Percentiles rank a stretch among this genome's conserved stretches.
Evolutionary conservation across 78 protist species (phyloP).

Genomic region (Mastigamoeba balamuthi): DNA sequence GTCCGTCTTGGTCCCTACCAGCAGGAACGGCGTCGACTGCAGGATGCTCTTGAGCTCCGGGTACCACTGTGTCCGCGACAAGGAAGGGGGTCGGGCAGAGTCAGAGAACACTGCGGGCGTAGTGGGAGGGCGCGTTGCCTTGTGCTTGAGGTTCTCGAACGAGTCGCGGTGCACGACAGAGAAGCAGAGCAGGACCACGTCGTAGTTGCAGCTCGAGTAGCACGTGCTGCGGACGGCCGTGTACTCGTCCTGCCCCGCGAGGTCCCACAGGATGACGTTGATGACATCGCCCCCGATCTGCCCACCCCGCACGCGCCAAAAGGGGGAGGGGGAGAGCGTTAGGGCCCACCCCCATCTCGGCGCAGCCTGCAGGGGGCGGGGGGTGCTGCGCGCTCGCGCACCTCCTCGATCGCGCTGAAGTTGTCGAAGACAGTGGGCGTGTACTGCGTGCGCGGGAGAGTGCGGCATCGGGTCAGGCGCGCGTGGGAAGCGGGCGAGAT

Average conservation of each 20-base stretch:
- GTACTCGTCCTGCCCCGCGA: slow-evolving; percentile 58
- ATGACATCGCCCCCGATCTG: slow-evolving; percentile 52
- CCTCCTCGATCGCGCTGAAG: slow-evolving; percentile 53
- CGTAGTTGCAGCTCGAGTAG: slow-evolving; percentile 44
- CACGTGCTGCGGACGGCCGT: slow-evolving; percentile 41
- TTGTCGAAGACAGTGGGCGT: slow-evolving; percentile 38
- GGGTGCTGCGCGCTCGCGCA: too few relatives aligned
- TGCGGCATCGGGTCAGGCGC: too few relatives aligned
- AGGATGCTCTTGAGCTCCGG: slow-evolving; percentile 34
- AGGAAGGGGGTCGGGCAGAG: background rate
- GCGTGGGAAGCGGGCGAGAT: too few relatives aligned
- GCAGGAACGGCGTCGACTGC: slow-evolving; percentile 50
- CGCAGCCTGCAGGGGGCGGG: too few relatives aligned
- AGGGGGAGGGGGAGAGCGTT: too few relatives aligned
- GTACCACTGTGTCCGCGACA: slow-evolving; percentile 37
- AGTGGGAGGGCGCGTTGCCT: slow-evolving; percentile 4
- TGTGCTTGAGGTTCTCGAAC: slow-evolving; percentile 47
- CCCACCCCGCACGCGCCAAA: too few relatives aligned
- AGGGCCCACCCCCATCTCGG: too few relatives aligned
- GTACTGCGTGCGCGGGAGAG: too few relatives aligned
- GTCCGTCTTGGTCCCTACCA: slow-evolving; percentile 58
- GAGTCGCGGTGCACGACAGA: slow-evolving; percentile 50
- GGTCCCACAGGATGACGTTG: slow-evolving; percentile 49
- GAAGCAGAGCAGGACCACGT: slow-evolving; percentile 48
- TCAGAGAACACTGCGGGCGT: background rate